Evolutionary conservation across 805 yeast genomes (phyloP).

Genomic region (Candida pseudofarinosa): DNA sequence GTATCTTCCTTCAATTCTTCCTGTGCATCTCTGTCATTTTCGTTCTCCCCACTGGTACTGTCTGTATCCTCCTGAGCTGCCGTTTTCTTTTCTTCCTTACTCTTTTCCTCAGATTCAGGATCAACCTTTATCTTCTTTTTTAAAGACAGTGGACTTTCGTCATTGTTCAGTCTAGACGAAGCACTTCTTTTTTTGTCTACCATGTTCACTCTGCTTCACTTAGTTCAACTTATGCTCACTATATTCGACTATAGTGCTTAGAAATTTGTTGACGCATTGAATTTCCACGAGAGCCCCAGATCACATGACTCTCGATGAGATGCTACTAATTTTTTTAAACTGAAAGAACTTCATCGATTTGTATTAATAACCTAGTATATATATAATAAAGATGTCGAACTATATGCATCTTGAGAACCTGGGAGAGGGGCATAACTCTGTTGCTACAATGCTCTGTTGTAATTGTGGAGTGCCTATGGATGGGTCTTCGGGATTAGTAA

Average conservation of each 20-base stretch:
- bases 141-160: constrained; percentile 19
- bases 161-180: constrained; percentile 22
- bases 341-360: not conserved
- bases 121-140: constrained; percentile 15
- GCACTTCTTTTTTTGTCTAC: constrained; percentile 32
- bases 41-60: constrained; percentile 18
- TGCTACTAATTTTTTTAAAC: not conserved
- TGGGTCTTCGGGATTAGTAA: constrained; percentile 86
- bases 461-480: constrained; percentile 99
- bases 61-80: constrained; percentile 22
- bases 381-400: constrained; percentile 36
- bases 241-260: not conserved
- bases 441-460: constrained; percentile 91
- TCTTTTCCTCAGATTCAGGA: constrained; percentile 14
- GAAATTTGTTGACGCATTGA: not conserved
- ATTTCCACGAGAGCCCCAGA: not conserved
- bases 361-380: not conserved
- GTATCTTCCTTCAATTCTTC: constrained; percentile 25
- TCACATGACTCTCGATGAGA: constrained; percentile 1
- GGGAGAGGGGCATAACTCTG: constrained; percentile 24
- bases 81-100: constrained; percentile 20
- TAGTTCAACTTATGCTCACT: not conserved
- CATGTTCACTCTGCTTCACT: constrained; percentile 13
- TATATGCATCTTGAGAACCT: constrained; percentile 39
- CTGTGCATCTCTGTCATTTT: constrained; percentile 15